phyloP scores from a whole-genome alignment of 1,284 basidiomycete genomes.

The Apiotrichum brassicae region DNA sequence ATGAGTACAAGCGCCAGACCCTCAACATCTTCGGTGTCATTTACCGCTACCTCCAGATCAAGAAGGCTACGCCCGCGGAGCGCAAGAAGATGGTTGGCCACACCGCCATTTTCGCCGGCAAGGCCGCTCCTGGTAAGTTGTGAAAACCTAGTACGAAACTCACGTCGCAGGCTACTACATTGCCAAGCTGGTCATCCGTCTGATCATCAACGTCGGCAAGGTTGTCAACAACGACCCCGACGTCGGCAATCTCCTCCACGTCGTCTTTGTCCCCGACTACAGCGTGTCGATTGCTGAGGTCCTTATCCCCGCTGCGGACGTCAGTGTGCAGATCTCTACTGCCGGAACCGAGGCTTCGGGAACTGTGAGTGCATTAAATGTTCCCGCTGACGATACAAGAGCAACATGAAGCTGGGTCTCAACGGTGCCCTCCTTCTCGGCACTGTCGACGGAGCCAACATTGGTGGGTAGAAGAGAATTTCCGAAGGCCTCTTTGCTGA shows the following conservation, averaged over 20 bases:
- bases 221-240: conserved; percentile 81
- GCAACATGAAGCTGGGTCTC: conserved; percentile 74
- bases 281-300: conserved; percentile 75
- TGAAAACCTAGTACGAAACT: neutral
- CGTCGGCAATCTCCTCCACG: conserved; percentile 69
- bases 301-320: conserved; percentile 82
- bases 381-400: conserved; percentile 14
- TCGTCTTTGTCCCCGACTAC: conserved; percentile 77
- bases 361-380: conserved; percentile 23
- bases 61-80: conserved; percentile 67
- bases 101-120: conserved; percentile 81
- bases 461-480: conserved; percentile 49
- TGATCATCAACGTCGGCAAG: conserved; percentile 80
- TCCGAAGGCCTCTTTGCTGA: neutral
- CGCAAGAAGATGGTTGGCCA: conserved; percentile 59
- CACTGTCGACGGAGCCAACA: conserved; percentile 76
- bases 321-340: conserved; percentile 88
- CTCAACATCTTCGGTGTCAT: conserved; percentile 60
- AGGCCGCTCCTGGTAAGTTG: conserved; percentile 45
- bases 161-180: conserved; percentile 49
- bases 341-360: conserved; percentile 72
- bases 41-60: conserved; percentile 74
- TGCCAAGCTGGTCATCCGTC: conserved; percentile 67
- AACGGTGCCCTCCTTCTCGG: conserved; percentile 67
- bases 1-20: conserved; percentile 62